Percentiles rank a stretch among this genome's conserved stretches.
Conservation (phyloP, 164 flowering plant species). For the Aristolochia contorta region DNA sequence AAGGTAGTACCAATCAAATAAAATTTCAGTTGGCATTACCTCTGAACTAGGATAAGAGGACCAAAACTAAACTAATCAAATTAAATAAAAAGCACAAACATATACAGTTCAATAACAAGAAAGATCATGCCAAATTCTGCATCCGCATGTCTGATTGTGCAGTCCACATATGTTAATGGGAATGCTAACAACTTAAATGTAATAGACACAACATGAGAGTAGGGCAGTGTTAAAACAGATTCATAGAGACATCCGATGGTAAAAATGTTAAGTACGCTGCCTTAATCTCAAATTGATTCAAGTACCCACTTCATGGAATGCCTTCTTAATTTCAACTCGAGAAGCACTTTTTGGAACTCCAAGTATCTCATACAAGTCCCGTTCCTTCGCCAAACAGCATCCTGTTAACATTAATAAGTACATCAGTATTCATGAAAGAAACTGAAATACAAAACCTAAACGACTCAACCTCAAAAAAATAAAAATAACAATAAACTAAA, state of each 20-base stretch:
- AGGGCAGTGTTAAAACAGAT: too few relatives aligned
- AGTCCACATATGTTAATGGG: too few relatives aligned
- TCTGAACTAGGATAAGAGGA: not conserved
- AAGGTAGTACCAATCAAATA: too few relatives aligned
- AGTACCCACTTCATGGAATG: constrained; percentile 57
- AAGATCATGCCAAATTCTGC: too few relatives aligned
- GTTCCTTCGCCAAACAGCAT: constrained; percentile 18
- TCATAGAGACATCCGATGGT: not conserved
- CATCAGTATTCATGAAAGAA: not conserved
- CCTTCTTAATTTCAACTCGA: constrained; percentile 78
- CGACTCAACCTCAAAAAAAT: not conserved
- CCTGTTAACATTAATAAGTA: constrained; percentile 20
- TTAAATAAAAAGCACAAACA: too few relatives aligned
- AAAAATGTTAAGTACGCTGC: not conserved
- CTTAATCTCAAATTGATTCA: not conserved
- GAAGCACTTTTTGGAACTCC: constrained; percentile 63
- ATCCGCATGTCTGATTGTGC: too few relatives aligned
- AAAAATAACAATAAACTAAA: too few relatives aligned
- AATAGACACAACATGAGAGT: not conserved
- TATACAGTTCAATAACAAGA: too few relatives aligned
- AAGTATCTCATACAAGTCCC: constrained; percentile 61
- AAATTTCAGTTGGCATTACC: too few relatives aligned
- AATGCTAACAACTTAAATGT: too few relatives aligned
- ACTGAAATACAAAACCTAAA: not conserved
- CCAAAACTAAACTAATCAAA: not conserved